These are phyloP conservation scores for Cornus controversa DNA, from an alignment of 148 eudicot genomes.

Conservation along the genomic window DNA sequence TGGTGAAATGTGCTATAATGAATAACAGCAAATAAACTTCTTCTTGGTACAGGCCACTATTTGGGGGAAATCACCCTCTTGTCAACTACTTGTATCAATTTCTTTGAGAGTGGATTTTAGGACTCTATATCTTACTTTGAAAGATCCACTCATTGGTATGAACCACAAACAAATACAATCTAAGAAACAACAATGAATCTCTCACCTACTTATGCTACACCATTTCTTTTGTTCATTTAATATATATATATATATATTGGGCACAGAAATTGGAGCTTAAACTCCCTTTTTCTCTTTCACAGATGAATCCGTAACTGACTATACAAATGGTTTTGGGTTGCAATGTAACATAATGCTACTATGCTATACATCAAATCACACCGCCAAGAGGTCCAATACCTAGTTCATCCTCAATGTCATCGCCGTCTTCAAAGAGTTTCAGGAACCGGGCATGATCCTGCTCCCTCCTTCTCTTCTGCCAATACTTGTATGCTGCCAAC, in stretches of 20 bases:
- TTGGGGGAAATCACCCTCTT: too few relatives aligned
- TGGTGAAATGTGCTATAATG: too few relatives aligned
- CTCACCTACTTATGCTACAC: not conserved
- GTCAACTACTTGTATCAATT: too few relatives aligned
- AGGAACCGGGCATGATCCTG: slow-evolving; percentile 86
- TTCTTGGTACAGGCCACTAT: too few relatives aligned
- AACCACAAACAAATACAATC: not conserved
- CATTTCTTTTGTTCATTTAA: too few relatives aligned
- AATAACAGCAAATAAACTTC: too few relatives aligned
- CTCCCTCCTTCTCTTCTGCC: slow-evolving; percentile 70
- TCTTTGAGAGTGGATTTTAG: too few relatives aligned
- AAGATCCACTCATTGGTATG: not conserved
- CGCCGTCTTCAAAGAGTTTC: slow-evolving; percentile 78
- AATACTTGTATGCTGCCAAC: slow-evolving; percentile 52
- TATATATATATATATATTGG: too few relatives aligned
- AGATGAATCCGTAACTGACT: not conserved
- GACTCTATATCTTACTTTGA: not conserved
- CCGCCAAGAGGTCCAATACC: slow-evolving; percentile 60
- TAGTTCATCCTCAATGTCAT: slow-evolving; percentile 77
- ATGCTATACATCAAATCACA: slow-evolving; percentile 18
- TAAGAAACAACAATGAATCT: not conserved
- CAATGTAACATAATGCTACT: not conserved
- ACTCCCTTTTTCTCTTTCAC: not conserved
- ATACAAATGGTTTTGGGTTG: not conserved
- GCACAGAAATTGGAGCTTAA: too few relatives aligned